A percentile compares a stretch with the other conserved stretches of the same genome.
phyloP scores from a whole-genome alignment of 2,329 filamentous ascomycete genomes.

The Phoma sp. region DNA sequence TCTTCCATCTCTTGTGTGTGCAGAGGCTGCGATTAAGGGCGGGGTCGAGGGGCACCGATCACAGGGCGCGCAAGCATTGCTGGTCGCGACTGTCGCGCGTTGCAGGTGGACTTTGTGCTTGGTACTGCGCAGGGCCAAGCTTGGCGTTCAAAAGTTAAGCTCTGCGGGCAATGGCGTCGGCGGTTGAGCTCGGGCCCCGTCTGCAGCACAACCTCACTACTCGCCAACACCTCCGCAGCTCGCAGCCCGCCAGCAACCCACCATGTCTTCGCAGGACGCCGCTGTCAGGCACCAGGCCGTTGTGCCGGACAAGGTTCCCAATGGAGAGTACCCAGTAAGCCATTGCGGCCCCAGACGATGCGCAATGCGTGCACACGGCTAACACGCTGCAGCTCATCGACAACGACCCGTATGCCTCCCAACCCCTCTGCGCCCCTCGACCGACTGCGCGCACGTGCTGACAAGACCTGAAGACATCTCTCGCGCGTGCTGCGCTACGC shows the following conservation, averaged over 20 bases:
- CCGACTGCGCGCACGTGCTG: constrained; percentile 24
- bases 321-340: constrained; percentile 87
- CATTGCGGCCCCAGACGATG: constrained; percentile 24
- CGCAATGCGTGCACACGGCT: constrained; percentile 33
- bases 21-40: constrained; percentile 1
- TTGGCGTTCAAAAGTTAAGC: constrained; percentile 9
- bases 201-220: constrained; percentile 21
- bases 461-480: constrained; percentile 71
- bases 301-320: constrained; percentile 78
- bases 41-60: constrained; percentile 1
- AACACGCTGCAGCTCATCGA: constrained; percentile 81
- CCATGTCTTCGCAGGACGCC: constrained; percentile 39
- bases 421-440: constrained; percentile 4
- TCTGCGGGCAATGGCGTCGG: not conserved
- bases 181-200: not conserved
- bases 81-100: constrained; percentile 22
- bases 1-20: constrained; percentile 3
- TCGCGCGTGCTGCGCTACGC: constrained; percentile 89
- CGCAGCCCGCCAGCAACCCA: constrained; percentile 23
- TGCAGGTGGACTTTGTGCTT: constrained; percentile 2
- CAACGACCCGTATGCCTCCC: constrained; percentile 84
- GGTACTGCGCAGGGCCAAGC: not conserved
- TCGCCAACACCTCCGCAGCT: constrained; percentile 17
- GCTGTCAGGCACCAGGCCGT: constrained; percentile 51
- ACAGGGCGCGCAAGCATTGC: constrained; percentile 16